These are phyloP conservation scores for Alternaria brassicicola DNA, from an alignment of 2,329 filamentous ascomycete species.

Conservation along the genomic window DNA sequence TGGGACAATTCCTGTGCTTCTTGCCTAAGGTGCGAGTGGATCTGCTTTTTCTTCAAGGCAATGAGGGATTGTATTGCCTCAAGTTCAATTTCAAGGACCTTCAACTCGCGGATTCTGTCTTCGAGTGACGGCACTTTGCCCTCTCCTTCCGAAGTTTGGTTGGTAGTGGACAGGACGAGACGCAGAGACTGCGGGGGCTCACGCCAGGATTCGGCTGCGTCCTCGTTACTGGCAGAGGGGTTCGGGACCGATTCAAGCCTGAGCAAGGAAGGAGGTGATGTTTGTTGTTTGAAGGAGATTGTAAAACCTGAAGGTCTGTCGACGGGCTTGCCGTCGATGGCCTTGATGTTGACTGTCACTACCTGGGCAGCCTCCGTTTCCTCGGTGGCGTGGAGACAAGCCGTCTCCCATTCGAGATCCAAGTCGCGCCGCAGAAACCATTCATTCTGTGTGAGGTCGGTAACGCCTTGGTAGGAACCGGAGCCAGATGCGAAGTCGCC, in stretches of 20 bases:
- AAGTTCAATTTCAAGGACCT: slow-evolving; percentile 48
- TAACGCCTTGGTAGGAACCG: slow-evolving; percentile 39
- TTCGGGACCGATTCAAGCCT: slow-evolving; percentile 44
- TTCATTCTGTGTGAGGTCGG: slow-evolving; percentile 42
- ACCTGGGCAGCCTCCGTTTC: slow-evolving; percentile 44
- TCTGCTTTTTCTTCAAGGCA: slow-evolving; percentile 43
- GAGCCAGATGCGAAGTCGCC: slow-evolving; percentile 46
- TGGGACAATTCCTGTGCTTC: slow-evolving; percentile 44
- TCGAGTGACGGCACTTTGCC: slow-evolving; percentile 34
- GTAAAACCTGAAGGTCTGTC: slow-evolving; percentile 46
- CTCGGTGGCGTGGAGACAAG: slow-evolving; percentile 45
- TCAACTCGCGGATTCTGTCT: slow-evolving; percentile 51
- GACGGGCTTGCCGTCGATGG: slow-evolving; percentile 45
- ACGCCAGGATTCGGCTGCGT: slow-evolving; percentile 46
- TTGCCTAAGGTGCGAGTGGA: slow-evolving; percentile 40
- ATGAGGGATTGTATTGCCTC: slow-evolving; percentile 47
- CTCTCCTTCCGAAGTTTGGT: slow-evolving; percentile 9
- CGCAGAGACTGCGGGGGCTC: slow-evolving; percentile 45
- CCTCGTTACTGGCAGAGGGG: slow-evolving; percentile 32
- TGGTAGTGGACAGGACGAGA: slow-evolving; percentile 26
- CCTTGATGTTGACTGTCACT: slow-evolving; percentile 49
- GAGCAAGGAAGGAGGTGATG: slow-evolving; percentile 45
- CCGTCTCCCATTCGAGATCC: slow-evolving; percentile 48
- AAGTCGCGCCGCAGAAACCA: slow-evolving; percentile 44
- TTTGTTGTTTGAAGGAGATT: slow-evolving; percentile 49